A percentile compares a stretch with the other conserved stretches of the same genome.
Conservation (phyloP, 345 rosid genomes). For the Barbarea vulgaris region DNA sequence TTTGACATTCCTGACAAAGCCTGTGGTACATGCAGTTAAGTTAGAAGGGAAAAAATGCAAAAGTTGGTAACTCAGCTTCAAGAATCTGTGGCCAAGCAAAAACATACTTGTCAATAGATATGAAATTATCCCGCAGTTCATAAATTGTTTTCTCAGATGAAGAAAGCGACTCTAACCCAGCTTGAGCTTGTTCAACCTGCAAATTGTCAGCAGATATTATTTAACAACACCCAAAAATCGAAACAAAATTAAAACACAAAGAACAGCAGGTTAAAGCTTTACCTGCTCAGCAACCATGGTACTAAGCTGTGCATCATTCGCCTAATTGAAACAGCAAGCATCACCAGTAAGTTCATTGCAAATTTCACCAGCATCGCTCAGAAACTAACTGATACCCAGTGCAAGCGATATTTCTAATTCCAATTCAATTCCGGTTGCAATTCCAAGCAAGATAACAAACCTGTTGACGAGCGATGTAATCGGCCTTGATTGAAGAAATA, state of each 20-base stretch:
- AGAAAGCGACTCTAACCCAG: slow-evolving; percentile 76
- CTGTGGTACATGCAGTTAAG: slow-evolving; percentile 48
- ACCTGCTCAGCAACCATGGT: slow-evolving; percentile 99
- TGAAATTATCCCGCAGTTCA: slow-evolving; percentile 79
- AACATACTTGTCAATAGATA: slow-evolving; percentile 77
- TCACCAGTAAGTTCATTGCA: slow-evolving; percentile 1
- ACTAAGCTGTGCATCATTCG: slow-evolving; percentile 98
- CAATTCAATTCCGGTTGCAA: slow-evolving; percentile 15
- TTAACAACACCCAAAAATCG: not conserved
- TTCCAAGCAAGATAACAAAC: slow-evolving; percentile 35
- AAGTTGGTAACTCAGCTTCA: slow-evolving; percentile 13
- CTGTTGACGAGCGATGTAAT: slow-evolving; percentile 97
- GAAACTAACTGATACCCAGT: not conserved
- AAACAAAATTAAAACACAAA: not conserved
- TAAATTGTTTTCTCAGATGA: slow-evolving; percentile 70
- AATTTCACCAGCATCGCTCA: not conserved
- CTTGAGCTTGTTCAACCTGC: slow-evolving; percentile 93
- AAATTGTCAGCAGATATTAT: not conserved
- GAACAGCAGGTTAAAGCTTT: not conserved
- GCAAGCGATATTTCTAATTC: not conserved
- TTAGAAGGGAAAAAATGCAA: not conserved
- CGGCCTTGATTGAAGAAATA: slow-evolving; percentile 82
- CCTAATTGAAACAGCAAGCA: slow-evolving; percentile 46
- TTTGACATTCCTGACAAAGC: slow-evolving; percentile 95
- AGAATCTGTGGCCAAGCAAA: slow-evolving; percentile 3